phyloP scores from a whole-genome alignment of 768 basidiomycete genomes.

The Podaxis rugospora region DNA sequence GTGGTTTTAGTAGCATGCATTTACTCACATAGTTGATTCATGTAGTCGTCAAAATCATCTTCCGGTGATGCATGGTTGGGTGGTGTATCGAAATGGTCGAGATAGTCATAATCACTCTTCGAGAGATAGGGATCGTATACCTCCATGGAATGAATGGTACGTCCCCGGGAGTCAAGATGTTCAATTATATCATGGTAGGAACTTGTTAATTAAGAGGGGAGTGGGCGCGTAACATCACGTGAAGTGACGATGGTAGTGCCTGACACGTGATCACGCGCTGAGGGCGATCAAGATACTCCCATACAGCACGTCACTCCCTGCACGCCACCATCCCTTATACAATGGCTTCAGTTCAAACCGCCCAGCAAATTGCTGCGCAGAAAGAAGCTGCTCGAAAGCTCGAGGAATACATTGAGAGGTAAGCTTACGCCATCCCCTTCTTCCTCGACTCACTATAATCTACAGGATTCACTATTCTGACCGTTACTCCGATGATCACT shows the following conservation, averaged over 20 bases:
- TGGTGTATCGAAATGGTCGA: background rate
- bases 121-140: background rate
- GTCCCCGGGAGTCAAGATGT: background rate
- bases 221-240: background rate
- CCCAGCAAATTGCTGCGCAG: constrained; percentile 27
- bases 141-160: background rate
- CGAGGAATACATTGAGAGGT: constrained; percentile 82
- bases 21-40: constrained; percentile 13
- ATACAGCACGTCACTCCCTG: background rate
- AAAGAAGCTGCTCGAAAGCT: constrained; percentile 48
- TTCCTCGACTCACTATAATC: constrained; percentile 16
- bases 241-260: background rate
- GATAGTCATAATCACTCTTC: constrained; percentile 2
- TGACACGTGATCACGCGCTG: background rate
- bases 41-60: constrained; percentile 14
- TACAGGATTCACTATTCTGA: constrained; percentile 86
- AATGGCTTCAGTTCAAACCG: constrained; percentile 26
- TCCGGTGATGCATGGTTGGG: background rate
- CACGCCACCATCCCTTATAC: constrained; percentile 2
- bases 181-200: background rate
- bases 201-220: background rate
- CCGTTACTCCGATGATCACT: constrained; percentile 87
- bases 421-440: constrained; percentile 11
- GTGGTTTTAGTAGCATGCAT: constrained; percentile 11
- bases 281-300: constrained; percentile 7